A percentile compares a stretch with the other conserved stretches of the same genome.
phyloP scores from a whole-genome alignment of 2,329 filamentous ascomycete species.

The Ophidiomyces ophidiicola region DNA sequence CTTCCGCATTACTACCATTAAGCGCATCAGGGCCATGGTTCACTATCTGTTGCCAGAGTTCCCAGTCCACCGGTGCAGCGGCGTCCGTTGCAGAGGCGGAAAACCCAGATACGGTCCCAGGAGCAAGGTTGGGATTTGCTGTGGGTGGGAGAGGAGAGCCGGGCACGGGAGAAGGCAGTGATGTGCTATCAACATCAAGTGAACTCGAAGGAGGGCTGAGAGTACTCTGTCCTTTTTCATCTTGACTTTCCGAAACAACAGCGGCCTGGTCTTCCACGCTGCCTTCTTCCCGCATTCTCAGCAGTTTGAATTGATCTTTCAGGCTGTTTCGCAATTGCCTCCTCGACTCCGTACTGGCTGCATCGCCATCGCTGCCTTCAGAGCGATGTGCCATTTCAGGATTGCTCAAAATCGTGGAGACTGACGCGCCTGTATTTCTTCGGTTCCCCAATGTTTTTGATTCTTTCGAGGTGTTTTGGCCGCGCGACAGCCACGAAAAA shows the following conservation, averaged over 20 bases:
- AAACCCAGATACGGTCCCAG: constrained; percentile 74
- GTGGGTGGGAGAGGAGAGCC: constrained; percentile 43
- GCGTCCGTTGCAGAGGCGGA: constrained; percentile 56
- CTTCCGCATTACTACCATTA: constrained; percentile 73
- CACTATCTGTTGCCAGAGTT: constrained; percentile 91
- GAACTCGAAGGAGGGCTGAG: constrained; percentile 38
- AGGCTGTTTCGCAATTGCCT: constrained; percentile 50
- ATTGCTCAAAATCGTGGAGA: constrained; percentile 67
- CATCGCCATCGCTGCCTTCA: constrained; percentile 49
- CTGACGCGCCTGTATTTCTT: constrained; percentile 67
- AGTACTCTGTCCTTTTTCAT: constrained; percentile 31
- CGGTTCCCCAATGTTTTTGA: constrained; percentile 44
- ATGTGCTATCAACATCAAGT: constrained; percentile 28
- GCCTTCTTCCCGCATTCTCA: constrained; percentile 63
- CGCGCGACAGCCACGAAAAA: constrained; percentile 74
- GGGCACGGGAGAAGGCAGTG: constrained; percentile 15
- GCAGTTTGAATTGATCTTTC: constrained; percentile 65
- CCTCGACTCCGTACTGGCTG: constrained; percentile 35
- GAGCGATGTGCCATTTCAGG: constrained; percentile 69
- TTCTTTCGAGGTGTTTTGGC: constrained; percentile 44
- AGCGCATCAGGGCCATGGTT: constrained; percentile 87
- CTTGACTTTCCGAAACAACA: constrained; percentile 31
- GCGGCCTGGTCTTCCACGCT: constrained; percentile 48
- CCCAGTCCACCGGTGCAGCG: constrained; percentile 78
- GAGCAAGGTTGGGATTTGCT: constrained; percentile 60